Evolutionary conservation across 169 alveolate genomes (phyloP).

Genomic region (Theileria annulata): DNA sequence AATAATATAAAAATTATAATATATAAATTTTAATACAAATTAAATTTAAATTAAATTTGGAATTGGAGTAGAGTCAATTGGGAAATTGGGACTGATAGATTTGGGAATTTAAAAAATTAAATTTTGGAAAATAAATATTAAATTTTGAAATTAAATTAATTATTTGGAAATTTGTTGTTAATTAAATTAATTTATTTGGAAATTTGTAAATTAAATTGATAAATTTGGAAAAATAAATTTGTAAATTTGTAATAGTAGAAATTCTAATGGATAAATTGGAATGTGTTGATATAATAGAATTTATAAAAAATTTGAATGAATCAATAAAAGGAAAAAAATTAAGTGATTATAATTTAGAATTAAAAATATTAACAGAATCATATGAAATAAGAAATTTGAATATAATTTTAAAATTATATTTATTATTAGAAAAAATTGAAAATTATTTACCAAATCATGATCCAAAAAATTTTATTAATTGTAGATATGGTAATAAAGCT

Average conservation of each 20-base stretch:
- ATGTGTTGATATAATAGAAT: slow-evolving; percentile 3
- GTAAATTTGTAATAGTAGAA: background rate
- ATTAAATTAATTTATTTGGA: no score
- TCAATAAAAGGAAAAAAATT: slow-evolving; percentile 14
- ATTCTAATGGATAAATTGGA: background rate
- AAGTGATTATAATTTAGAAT: background rate
- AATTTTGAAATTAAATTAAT: no score
- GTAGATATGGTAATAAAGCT: slow-evolving; percentile 64
- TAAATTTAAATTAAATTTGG: no score
- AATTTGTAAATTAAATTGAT: no score
- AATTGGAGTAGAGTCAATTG: no score
- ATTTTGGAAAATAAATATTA: no score
- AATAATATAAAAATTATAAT: no score
- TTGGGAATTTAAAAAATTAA: no score
- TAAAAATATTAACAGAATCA: background rate
- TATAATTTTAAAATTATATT: background rate
- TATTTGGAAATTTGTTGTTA: no score
- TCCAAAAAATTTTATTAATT: slow-evolving; percentile 37
- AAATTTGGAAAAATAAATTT: no score
- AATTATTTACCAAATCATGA: slow-evolving; percentile 18
- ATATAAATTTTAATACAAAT: no score
- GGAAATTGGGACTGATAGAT: no score
- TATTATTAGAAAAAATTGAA: slow-evolving; percentile 10
- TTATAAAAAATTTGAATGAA: slow-evolving; percentile 2
- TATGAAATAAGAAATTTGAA: background rate